Conservation (phyloP, 257 asterid species). For the Vinca minor region DNA sequence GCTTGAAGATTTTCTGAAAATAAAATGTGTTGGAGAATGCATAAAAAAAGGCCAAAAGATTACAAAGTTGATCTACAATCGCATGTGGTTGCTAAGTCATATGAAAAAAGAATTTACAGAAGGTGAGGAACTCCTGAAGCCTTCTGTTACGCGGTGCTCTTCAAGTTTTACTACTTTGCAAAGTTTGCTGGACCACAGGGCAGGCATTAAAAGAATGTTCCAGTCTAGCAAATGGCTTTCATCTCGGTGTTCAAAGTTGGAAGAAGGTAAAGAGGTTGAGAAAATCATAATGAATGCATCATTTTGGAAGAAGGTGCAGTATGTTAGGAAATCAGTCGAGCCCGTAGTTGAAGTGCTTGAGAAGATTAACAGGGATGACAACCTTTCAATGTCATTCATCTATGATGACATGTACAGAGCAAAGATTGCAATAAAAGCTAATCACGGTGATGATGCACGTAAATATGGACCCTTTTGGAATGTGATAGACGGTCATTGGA, state of each 20-base stretch:
- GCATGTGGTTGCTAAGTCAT: slow-evolving; percentile 54
- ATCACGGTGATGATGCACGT: slow-evolving; percentile 62
- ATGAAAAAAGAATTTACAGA: slow-evolving; percentile 83
- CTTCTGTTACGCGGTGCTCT: slow-evolving; percentile 49
- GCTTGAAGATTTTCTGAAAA: slow-evolving; percentile 59
- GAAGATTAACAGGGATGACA: slow-evolving; percentile 53
- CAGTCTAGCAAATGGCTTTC: slow-evolving; percentile 77
- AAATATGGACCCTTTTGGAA: slow-evolving; percentile 73
- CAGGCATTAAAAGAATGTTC: slow-evolving; percentile 68
- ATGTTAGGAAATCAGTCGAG: slow-evolving; percentile 63
- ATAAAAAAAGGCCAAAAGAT: slow-evolving; percentile 71
- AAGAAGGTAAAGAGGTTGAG: slow-evolving; percentile 79
- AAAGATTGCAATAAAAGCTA: slow-evolving; percentile 55
- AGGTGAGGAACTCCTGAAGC: slow-evolving; percentile 68
- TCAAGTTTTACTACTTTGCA: slow-evolving; percentile 70
- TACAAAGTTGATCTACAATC: slow-evolving; percentile 71
- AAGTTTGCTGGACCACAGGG: slow-evolving; percentile 64
- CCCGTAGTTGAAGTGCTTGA: slow-evolving; percentile 75
- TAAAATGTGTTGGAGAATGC: slow-evolving; percentile 62
- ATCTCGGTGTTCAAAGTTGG: slow-evolving; percentile 59
- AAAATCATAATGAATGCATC: slow-evolving; percentile 62
- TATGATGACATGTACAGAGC: slow-evolving; percentile 66
- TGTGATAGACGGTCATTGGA: slow-evolving; percentile 68
- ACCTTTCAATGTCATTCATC: slow-evolving; percentile 70
- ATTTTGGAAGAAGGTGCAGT: slow-evolving; percentile 75